Base-by-base conservation (phyloP, 345 rosid genomes). In the Syzygium grande region DNA sequence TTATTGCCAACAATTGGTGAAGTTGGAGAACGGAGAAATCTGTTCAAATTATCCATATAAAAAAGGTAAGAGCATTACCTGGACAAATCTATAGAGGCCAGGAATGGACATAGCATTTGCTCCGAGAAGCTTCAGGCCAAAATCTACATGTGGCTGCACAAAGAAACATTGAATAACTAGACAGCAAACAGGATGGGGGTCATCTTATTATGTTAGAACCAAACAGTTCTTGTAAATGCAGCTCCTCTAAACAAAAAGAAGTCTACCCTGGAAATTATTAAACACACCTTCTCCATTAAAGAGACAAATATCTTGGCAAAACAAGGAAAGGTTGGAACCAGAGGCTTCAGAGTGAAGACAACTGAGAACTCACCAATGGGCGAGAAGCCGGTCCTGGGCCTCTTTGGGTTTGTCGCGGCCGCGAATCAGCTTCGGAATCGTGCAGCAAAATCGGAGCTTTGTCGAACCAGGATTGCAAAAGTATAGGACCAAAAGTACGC, bases 311-410 rank as follows among this genome's bases (percentile, higher is more conserved):
- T 98, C 79, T 93, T 96, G 89, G 99, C 98, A 88, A 98, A 98
- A 91, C 99, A 98, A 87, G 99, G 99, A 92, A 98, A 96, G 51
- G 94, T 89, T 49, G 98, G 95, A 77, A 98, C 95, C 85, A 98
- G 92, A 55, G 99, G 99, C 94, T 97, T 97, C 92, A 98, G 61
- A 88, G 98, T 98, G 89, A 34, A 34, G 38, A 34, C 38, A 34
- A 34, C 38, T 34, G 38, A 34, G 38, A 34, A 34, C 38, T 34
- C 38, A 34, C 38, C 38, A 34, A 34, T 34, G 38, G 38, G 38
- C 38, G 3, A 34, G 38, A 34, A 34, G 38, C 38, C 38, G 38
- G 38, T 34, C 38, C 38, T 34, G 38, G 38, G 38, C 38, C 38
- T 34, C 38, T 34, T 34, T 34, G 3, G 38, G 38, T 34, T 34